A percentile compares a stretch with the other conserved stretches of the same genome.
phyloP scores from a whole-genome alignment of 768 basidiomycete species.

The Termitomyces sp. region DNA sequence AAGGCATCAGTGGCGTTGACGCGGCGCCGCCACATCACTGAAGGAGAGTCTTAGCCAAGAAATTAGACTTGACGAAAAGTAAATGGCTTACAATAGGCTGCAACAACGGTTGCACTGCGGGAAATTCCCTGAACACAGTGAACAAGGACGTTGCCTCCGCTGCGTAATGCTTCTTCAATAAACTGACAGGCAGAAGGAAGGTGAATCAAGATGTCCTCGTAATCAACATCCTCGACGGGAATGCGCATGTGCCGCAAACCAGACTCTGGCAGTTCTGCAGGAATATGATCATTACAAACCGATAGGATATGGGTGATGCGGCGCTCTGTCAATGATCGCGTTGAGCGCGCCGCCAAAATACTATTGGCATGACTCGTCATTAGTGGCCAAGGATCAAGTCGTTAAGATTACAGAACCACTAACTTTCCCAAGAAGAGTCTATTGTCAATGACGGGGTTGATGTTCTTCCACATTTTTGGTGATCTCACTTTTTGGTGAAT shows the following conservation, averaged over 20 bases:
- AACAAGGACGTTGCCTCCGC: slow-evolving; percentile 63
- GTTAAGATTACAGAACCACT: slow-evolving; percentile 32
- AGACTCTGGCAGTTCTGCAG: slow-evolving; percentile 68
- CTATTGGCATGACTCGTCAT: slow-evolving; percentile 33
- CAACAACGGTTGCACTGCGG: slow-evolving; percentile 67
- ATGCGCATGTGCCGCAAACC: slow-evolving; percentile 72
- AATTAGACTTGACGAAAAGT: background rate
- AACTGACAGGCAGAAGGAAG: slow-evolving; percentile 66
- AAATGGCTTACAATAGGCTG: slow-evolving; percentile 65
- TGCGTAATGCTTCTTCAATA: slow-evolving; percentile 58
- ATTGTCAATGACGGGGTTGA: slow-evolving; percentile 63
- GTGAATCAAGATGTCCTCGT: slow-evolving; percentile 65
- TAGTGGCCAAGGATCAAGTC: slow-evolving; percentile 15
- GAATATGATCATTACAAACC: slow-evolving; percentile 71
- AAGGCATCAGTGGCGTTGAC: slow-evolving; percentile 59
- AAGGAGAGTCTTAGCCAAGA: slow-evolving; percentile 8
- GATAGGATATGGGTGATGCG: slow-evolving; percentile 80
- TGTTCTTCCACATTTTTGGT: slow-evolving; percentile 60
- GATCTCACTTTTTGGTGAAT: slow-evolving; percentile 18
- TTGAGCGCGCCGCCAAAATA: slow-evolving; percentile 67
- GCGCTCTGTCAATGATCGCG: slow-evolving; percentile 69
- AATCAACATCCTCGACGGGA: slow-evolving; percentile 66
- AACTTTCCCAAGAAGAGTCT: slow-evolving; percentile 75
- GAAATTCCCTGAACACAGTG: slow-evolving; percentile 69
- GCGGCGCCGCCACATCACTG: slow-evolving; percentile 69